Percentiles rank a stretch among this genome's conserved stretches.
Conservation (phyloP, 331 rosid genomes). For the Pyrus hybrid region DNA sequence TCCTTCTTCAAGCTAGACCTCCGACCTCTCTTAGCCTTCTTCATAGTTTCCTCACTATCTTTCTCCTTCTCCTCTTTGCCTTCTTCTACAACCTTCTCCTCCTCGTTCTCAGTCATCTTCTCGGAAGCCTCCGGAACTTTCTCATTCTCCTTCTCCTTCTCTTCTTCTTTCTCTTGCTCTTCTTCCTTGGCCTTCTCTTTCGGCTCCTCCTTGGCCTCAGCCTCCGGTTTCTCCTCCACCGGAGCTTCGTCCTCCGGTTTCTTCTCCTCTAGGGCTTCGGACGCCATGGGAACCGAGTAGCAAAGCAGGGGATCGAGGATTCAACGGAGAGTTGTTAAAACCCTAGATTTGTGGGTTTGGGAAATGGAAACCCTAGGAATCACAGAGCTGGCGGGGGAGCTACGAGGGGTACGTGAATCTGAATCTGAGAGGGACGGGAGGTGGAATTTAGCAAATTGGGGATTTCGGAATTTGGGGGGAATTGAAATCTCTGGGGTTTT, state of each 20-base stretch:
- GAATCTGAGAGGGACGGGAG: not conserved
- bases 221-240: conserved; percentile 1
- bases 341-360: conserved; percentile 31
- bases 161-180: not conserved
- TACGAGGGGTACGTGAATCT: not conserved
- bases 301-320: not conserved
- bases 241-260: conserved; percentile 38
- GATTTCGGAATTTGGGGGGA: conserved; percentile 12
- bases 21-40: conserved; percentile 1
- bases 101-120: not conserved
- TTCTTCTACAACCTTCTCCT: not conserved
- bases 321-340: not conserved
- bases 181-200: conserved; percentile 7
- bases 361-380: conserved; percentile 28
- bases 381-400: not conserved
- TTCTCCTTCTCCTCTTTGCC: not conserved
- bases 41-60: conserved; percentile 8
- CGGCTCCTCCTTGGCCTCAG: not conserved
- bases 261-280: conserved; percentile 61
- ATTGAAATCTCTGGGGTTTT: not conserved
- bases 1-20: not conserved
- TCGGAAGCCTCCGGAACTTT: not conserved
- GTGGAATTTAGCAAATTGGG: not conserved
- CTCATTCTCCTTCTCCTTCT: conserved; percentile 16
- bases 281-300: conserved; percentile 40